Evolutionary conservation across 202 grass and related monocot genomes (phyloP), one percentile per base, ranked within the genome.

Genomic region (Digitaria exilis): DNA sequence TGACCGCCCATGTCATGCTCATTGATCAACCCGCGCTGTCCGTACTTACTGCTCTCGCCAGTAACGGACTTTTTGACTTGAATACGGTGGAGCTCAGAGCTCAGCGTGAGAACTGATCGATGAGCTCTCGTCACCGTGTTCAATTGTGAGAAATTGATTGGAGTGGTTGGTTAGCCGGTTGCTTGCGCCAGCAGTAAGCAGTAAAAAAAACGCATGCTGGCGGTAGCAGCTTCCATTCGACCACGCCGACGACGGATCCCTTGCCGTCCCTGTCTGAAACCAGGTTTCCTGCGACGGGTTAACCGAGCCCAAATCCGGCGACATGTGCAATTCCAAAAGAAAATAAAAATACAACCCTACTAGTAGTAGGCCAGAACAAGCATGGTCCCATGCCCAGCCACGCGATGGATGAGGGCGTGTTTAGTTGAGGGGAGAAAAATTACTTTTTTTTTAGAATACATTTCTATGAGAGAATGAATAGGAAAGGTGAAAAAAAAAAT

Each of bases 181-280:
- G n/a, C 22, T 39, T 9, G 37, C 37, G 37, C 37, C 37, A 4
- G 55, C 22, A 57, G 55, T 25, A 57, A 56, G 0, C 9, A 51
- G 18, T 0, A 18, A 56, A 56, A 57, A 11, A 57, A 57, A 24
- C 54, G 54, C n/a, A n/a, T n/a, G n/a, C n/a, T n/a, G n/a, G n/a
- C n/a, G n/a, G n/a, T n/a, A n/a, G n/a, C n/a, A 57, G 55, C n/a
- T 57, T 57, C 54, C 54, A 56, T 57, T 57, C 55, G n/a, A 57
- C n/a, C n/a, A n/a, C 22, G 11, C 55, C 11, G 55, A 57, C 55
- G n/a, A 2, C 19, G 5, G 15, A 18, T 19, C 1, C 7, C 19
- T 7, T n/a, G 1, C 51, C 21, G 51, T n/a, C 22, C 55, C 55
- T 57, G n/a, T 25, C 55, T 11, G 17, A 52, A n/a, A 21, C 19